Evolutionary conservation across 176 grass and related monocot species (phyloP), one percentile per base, ranked within the genome.

Genomic region (Dactylis glomerata): DNA sequence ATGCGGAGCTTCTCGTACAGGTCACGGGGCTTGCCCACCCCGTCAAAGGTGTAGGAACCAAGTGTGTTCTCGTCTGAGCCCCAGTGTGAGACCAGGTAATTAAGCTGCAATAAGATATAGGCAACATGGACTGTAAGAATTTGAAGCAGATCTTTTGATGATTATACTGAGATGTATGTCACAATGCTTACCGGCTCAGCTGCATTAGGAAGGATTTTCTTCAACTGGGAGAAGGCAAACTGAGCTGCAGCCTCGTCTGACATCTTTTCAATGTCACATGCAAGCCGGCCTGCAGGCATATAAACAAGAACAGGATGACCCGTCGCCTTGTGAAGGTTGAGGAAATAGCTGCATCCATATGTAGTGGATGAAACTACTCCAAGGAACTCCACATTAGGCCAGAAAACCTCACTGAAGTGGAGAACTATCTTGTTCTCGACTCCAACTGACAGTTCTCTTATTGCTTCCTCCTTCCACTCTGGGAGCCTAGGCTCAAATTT

Each of bases 281-380:
- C 97, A 50, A 99, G 93, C 20, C 86, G 86, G 10, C 93, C 97
- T 20, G 97, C 97, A 86, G 97, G 97, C 97, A 99, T 99, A 78
- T 96, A 99, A 69, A 99, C 97, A 33, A 99, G 91, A 83, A 96
- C 97, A 26, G 92, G 82, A 24, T 99, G 85, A 8, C 97, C 93
- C 22, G 97, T 94, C 28, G 97, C 97, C 82, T 99, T 99, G 40
- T 99, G 97, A 73, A 99, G 94, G 81, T 99, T 99, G 45, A 99
- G 93, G 84, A 99, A 99, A 85, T 99, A 99, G 87, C 97, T 99
- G 85, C 97, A 99, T 9, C 97, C 97, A 68, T 99, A 99, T 13
- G 97, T 81, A 34, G 86, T 96, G 16, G 89, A 82, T 75, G 97
- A 91, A 87, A 99, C 93, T 23, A 99, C 86, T 73, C 97, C 97